Evolutionary conservation across 2,329 filamentous ascomycete species (phyloP).

Genomic region (Teratosphaeria pseudoeucalypti): DNA sequence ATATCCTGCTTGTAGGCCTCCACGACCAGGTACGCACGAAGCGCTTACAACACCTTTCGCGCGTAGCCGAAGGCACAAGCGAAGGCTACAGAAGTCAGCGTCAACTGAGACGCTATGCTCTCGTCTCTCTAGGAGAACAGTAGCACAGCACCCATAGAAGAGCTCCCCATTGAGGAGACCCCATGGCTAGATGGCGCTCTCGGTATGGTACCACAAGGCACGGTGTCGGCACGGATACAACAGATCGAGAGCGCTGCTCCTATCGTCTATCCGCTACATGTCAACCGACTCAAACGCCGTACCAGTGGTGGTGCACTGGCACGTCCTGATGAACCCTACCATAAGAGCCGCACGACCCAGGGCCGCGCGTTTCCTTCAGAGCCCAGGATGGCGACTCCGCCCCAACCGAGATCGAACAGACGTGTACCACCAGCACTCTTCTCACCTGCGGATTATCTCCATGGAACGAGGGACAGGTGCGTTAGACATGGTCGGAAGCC

Average conservation of each 20-base stretch:
- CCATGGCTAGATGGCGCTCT: background rate
- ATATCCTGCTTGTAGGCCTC: no score
- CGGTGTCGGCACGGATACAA: background rate
- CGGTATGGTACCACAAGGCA: background rate
- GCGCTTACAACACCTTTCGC: background rate
- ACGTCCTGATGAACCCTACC: background rate
- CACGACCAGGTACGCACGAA: background rate
- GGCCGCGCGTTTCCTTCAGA: background rate
- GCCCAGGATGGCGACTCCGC: background rate
- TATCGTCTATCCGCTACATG: conserved; percentile 19
- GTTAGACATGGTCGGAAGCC: conserved; percentile 22
- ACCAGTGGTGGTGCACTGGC: conserved; percentile 10
- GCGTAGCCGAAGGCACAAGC: background rate
- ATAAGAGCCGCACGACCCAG: background rate
- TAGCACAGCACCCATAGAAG: background rate
- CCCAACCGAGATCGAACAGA: background rate
- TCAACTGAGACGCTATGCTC: background rate
- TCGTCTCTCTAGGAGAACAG: background rate
- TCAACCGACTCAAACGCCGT: conserved; percentile 16
- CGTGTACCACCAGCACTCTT: conserved; percentile 2
- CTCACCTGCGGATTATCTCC: conserved; percentile 7
- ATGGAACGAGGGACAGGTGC: conserved; percentile 18
- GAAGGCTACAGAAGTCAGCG: background rate
- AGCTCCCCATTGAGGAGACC: background rate
- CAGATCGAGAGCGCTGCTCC: conserved; percentile 3